Base-by-base conservation (phyloP, 2,329 filamentous ascomycete genomes). In the Cercospora canescens region DNA sequence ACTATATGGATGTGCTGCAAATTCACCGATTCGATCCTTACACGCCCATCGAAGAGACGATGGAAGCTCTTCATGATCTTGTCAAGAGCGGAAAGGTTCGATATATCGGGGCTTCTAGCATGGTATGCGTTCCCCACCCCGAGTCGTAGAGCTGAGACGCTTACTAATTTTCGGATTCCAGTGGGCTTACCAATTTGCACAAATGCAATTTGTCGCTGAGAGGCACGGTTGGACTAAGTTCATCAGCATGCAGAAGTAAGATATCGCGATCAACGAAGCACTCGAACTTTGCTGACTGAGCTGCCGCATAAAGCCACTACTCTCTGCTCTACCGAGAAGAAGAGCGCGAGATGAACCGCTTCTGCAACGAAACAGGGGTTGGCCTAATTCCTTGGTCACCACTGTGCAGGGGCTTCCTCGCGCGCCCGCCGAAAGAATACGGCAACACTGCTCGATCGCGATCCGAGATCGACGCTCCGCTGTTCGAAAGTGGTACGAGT, bases 321-420 rank as follows among this genome's bases (percentile, higher is more conserved):
- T 87, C 86, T 68, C 78, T 86, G 0, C 73, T 86, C 2, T 88
- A 88, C 74, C 82, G 88, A 3, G 88, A 91, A 71, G 88, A 90
- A 69, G 87, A 87, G 73, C 77, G 84, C 2, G 84, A 86, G 69
- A 86, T 87, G 84, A 84, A 79, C 64, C 79, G 79, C 21, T 83
- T 81, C 56, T 85, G 84, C 67, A 73, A 79, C 12, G 75, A 79
- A 35, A 82, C 80, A 3, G 84, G 84, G 5, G 81, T 85, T 9
- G 45, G 45, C 12, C 24, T 52, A 1, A 30, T 52, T 16, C 45
- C 45, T 16, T 52, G 45, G 45, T 52, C 45, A 52, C 45, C 45
- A 30, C 45, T 52, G 0, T 52, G 45, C 45, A 24, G 45, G 28
- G 45, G 45, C 24, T 52, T 52, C 45, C 45, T 52, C 14, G 45